Conservation (phyloP, 1,284 basidiomycete genomes). For the Phlebopus sp. region DNA sequence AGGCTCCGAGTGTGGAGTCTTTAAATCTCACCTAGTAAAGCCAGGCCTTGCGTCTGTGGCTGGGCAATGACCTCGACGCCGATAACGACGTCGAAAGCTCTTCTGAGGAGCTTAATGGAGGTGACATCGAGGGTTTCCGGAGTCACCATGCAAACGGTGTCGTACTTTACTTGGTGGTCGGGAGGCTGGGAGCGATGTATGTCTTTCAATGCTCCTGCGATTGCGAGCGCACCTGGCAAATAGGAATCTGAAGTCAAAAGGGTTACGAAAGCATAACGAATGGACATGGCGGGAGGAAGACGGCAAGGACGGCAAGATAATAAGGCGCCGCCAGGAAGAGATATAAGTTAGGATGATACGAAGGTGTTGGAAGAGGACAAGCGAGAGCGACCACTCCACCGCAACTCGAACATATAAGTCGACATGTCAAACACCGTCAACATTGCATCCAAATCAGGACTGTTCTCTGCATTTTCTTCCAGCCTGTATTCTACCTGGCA, state of each 20-base stretch:
- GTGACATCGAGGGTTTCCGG: slow-evolving; percentile 90
- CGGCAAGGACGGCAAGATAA: slow-evolving; percentile 18
- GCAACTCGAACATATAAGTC: no score
- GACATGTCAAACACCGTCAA: no score
- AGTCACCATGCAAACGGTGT: slow-evolving; percentile 91
- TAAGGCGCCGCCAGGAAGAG: slow-evolving; percentile 2
- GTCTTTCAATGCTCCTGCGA: slow-evolving; percentile 81
- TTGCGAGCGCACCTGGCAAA: slow-evolving; percentile 87
- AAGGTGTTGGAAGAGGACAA: slow-evolving; percentile 3
- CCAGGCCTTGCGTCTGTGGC: slow-evolving; percentile 59
- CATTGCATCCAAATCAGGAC: background rate
- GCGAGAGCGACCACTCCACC: background rate
- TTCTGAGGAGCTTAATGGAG: slow-evolving; percentile 78
- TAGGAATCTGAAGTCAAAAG: slow-evolving; percentile 89
- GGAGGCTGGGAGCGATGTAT: slow-evolving; percentile 61
- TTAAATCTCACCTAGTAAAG: slow-evolving; percentile 69
- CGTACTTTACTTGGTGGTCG: slow-evolving; percentile 63
- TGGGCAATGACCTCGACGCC: slow-evolving; percentile 87
- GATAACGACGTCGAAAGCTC: slow-evolving; percentile 81
- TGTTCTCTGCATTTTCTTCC: no score
- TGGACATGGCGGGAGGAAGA: slow-evolving; percentile 46
- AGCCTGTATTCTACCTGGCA: no score
- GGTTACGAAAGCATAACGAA: slow-evolving; percentile 80
- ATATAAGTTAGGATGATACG: slow-evolving; percentile 28
- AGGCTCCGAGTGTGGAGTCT: no score